Evolutionary conservation across 2,329 filamentous ascomycete species (phyloP).

Genomic region (Torrubiella hemipterigena): DNA sequence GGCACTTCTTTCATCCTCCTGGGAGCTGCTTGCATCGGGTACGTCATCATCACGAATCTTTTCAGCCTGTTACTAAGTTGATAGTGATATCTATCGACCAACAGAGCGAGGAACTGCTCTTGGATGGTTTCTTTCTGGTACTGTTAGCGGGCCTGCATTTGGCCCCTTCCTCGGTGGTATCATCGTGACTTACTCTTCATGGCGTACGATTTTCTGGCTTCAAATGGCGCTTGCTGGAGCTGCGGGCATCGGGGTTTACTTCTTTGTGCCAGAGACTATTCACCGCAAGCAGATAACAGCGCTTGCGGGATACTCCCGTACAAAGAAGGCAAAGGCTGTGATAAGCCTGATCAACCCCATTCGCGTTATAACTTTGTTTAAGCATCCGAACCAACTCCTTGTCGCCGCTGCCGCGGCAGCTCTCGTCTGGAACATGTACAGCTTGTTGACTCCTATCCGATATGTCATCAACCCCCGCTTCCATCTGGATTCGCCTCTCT

Average conservation of each 20-base stretch:
- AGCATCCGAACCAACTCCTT: slow-evolving; percentile 57
- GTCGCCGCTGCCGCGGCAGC: slow-evolving; percentile 44
- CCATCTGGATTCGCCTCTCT: slow-evolving; percentile 50
- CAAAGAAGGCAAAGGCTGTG: slow-evolving; percentile 39
- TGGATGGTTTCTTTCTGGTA: slow-evolving; percentile 61
- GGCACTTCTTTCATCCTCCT: slow-evolving; percentile 65
- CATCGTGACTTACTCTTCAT: slow-evolving; percentile 61
- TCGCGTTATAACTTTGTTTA: slow-evolving; percentile 50
- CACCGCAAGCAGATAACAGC: slow-evolving; percentile 52
- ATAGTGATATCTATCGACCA: slow-evolving; percentile 48
- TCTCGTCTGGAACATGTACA: slow-evolving; percentile 63
- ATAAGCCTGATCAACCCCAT: slow-evolving; percentile 55
- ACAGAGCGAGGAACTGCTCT: slow-evolving; percentile 61
- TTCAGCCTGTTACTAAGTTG: slow-evolving; percentile 8
- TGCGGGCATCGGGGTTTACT: slow-evolving; percentile 46
- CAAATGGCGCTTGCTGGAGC: slow-evolving; percentile 56
- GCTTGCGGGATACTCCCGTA: slow-evolving; percentile 38
- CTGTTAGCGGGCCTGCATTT: slow-evolving; percentile 58
- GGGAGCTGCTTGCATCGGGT: slow-evolving; percentile 57
- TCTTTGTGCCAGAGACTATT: slow-evolving; percentile 63
- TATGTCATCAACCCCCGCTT: slow-evolving; percentile 68
- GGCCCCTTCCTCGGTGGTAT: slow-evolving; percentile 63
- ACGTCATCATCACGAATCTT: slow-evolving; percentile 13
- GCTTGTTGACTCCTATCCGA: slow-evolving; percentile 51
- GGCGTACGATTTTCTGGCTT: slow-evolving; percentile 69